Conservation (phyloP, 768 basidiomycete species). For the Leucocoprinus sp. region DNA sequence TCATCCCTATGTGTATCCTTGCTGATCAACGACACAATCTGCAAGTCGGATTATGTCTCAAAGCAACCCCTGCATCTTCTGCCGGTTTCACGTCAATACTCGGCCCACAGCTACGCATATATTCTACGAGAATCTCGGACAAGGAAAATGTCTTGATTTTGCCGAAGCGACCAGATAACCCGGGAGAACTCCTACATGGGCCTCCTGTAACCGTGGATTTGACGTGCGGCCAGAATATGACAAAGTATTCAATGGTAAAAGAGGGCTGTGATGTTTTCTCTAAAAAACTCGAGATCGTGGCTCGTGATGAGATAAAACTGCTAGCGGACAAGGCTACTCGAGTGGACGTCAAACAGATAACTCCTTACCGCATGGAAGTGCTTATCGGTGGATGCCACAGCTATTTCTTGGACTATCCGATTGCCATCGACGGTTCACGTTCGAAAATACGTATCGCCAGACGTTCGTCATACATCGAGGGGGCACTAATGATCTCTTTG, state of each 20-base stretch:
- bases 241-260: not conserved
- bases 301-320: slow-evolving; percentile 14
- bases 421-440: slow-evolving; percentile 31
- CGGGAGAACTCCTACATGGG: slow-evolving; percentile 3
- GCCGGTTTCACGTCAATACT: slow-evolving; percentile 17
- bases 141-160: slow-evolving; percentile 22
- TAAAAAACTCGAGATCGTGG: slow-evolving; percentile 14
- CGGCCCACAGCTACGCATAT: slow-evolving; percentile 21
- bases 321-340: slow-evolving; percentile 16
- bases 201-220: not conserved
- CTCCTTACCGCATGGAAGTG: slow-evolving; percentile 25
- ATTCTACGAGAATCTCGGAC: slow-evolving; percentile 21
- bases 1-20: slow-evolving; percentile 25
- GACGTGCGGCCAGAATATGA: not conserved
- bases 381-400: slow-evolving; percentile 18
- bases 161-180: slow-evolving; percentile 19
- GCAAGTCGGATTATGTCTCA: slow-evolving; percentile 22
- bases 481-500: slow-evolving; percentile 16
- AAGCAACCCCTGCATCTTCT: slow-evolving; percentile 15
- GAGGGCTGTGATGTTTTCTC: not conserved
- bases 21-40: slow-evolving; percentile 14
- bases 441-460: slow-evolving; percentile 40
- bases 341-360: slow-evolving; percentile 19
- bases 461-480: slow-evolving; percentile 44
- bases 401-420: slow-evolving; percentile 28